Evolutionary conservation across 352 stramenopile genomes (phyloP).

Genomic region (Nothophytophthora sp.): DNA sequence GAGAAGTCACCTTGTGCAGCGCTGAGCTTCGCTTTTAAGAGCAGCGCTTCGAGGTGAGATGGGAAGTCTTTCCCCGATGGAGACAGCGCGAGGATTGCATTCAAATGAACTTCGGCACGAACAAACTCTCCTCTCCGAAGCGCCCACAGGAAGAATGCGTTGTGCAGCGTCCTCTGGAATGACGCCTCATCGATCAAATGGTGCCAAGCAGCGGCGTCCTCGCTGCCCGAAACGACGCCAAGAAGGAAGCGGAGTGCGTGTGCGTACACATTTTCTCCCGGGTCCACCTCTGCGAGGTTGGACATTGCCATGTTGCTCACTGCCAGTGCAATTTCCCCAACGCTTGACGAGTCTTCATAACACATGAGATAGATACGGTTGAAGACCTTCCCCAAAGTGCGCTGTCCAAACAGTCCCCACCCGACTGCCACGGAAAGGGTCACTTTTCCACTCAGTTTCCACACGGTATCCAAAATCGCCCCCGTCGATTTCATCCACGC

Average conservation of each 20-base stretch:
- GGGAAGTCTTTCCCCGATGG: constrained; percentile 45
- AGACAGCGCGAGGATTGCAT: constrained; percentile 45
- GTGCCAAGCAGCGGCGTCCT: not conserved
- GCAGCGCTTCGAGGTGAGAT: constrained; percentile 42
- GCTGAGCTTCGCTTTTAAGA: constrained; percentile 34
- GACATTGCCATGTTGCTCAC: constrained; percentile 53
- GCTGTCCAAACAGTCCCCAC: constrained; percentile 60
- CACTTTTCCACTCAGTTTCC: constrained; percentile 64
- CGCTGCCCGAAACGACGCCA: constrained; percentile 9
- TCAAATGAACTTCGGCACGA: constrained; percentile 44
- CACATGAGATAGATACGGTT: constrained; percentile 49
- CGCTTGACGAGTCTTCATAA: constrained; percentile 55
- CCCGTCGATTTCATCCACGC: constrained; percentile 58
- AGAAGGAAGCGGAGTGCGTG: constrained; percentile 36
- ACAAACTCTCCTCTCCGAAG: constrained; percentile 43
- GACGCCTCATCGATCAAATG: constrained; percentile 36
- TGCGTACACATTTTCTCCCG: constrained; percentile 25
- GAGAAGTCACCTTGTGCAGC: constrained; percentile 34
- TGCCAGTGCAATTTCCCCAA: constrained; percentile 46
- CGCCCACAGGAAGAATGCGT: constrained; percentile 56
- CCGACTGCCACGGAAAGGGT: constrained; percentile 39
- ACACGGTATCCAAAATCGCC: constrained; percentile 58
- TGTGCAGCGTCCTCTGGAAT: constrained; percentile 51
- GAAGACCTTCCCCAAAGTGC: constrained; percentile 47
- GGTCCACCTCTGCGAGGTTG: constrained; percentile 11